A percentile compares a stretch with the other conserved stretches of the same genome.
Evolutionary conservation across 1,139 yeast genomes (phyloP).

Genomic region (Geotrichum phurueaensis): DNA sequence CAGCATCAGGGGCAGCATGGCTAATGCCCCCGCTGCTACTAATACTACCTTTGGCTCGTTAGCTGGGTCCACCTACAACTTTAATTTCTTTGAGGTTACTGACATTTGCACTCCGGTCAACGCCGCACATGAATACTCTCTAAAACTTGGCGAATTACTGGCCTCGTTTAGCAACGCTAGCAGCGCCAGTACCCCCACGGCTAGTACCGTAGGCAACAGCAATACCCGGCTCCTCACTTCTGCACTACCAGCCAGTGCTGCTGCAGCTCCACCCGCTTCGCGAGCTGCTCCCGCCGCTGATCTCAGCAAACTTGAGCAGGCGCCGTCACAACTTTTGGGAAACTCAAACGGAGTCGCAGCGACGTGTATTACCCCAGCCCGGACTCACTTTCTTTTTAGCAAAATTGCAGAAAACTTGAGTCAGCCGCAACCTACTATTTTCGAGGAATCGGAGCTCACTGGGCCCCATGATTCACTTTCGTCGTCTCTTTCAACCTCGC

Average conservation of each 20-base stretch:
- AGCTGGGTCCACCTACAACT: not conserved
- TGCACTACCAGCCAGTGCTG: not conserved
- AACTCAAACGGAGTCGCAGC: not conserved
- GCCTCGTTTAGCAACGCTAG: not conserved
- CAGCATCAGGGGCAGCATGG: not conserved
- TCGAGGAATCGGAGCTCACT: not conserved
- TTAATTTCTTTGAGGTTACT: not conserved
- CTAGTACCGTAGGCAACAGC: not conserved
- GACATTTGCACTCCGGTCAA: conserved; percentile 11
- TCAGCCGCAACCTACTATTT: not conserved
- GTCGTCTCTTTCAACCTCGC: not conserved
- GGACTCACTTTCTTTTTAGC: conserved; percentile 3
- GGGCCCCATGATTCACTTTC: not conserved
- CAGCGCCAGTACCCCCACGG: not conserved
- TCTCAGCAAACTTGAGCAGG: not conserved
- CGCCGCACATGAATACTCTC: conserved; percentile 15
- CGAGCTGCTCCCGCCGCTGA: not conserved
- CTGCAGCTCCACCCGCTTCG: not conserved
- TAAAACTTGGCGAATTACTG: conserved; percentile 12
- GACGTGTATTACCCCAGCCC: conserved; percentile 11
- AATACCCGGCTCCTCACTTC: too few species aligned
- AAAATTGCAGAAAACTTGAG: not conserved
- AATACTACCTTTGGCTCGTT: not conserved
- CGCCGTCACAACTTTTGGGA: not conserved
- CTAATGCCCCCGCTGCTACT: not conserved